Evolutionary conservation across 257 asterid species (phyloP).

Genomic region (Solanum microdontum): DNA sequence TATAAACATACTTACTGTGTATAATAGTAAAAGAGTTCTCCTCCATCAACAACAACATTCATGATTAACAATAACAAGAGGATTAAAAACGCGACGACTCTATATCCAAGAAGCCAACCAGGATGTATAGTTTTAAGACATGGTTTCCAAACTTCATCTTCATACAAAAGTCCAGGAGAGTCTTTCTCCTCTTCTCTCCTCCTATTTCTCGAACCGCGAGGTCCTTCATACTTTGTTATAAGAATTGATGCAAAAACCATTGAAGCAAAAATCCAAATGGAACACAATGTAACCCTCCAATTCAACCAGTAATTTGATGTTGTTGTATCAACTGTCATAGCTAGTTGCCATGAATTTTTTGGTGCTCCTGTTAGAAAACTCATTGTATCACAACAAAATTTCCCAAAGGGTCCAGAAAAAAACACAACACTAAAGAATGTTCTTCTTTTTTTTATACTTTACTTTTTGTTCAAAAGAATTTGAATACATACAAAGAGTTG

Average conservation of each 20-base stretch:
- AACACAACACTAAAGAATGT: background rate
- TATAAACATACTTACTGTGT: conserved; percentile 60
- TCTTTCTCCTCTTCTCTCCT: conserved; percentile 18
- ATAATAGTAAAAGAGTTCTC: conserved; percentile 57
- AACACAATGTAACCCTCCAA: conserved; percentile 75
- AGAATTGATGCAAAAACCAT: conserved; percentile 61
- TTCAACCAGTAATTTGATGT: conserved; percentile 74
- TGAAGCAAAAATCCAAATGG: conserved; percentile 51
- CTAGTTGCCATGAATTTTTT: conserved; percentile 74
- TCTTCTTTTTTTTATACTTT: background rate
- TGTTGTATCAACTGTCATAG: conserved; percentile 61
- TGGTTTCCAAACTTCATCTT: conserved; percentile 73
- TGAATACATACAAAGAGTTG: conserved; percentile 1
- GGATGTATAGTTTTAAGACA: conserved; percentile 74
- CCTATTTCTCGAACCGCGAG: conserved; percentile 9
- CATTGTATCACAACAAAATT: conserved; percentile 24
- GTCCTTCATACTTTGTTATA: conserved; percentile 57
- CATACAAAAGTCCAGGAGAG: conserved; percentile 24
- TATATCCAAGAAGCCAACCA: conserved; percentile 60
- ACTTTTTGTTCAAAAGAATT: background rate
- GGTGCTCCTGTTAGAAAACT: conserved; percentile 73
- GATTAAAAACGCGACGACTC: conserved; percentile 58
- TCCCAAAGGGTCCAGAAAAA: background rate
- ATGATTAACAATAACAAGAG: conserved; percentile 63
- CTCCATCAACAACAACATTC: conserved; percentile 67